phyloP scores from a whole-genome alignment of 768 basidiomycete species.

The Exidia glandulosa region DNA sequence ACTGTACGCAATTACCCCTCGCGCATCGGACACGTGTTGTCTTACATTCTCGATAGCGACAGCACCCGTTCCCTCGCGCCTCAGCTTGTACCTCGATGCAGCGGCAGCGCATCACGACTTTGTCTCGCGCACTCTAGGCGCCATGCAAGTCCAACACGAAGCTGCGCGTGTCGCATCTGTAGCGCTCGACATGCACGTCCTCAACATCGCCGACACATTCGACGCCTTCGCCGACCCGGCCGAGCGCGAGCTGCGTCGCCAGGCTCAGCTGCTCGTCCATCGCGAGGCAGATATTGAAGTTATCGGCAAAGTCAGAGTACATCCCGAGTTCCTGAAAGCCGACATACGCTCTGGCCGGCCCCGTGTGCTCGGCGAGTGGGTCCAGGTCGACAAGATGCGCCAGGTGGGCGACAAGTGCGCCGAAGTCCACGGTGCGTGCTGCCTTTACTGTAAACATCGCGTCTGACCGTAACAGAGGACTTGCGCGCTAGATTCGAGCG shows the following conservation, averaged over 20 bases:
- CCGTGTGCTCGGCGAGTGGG: conserved; percentile 71
- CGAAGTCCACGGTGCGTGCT: conserved; percentile 53
- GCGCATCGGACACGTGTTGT: background rate
- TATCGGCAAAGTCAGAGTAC: conserved; percentile 53
- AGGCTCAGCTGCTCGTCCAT: conserved; percentile 48
- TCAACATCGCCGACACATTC: conserved; percentile 60
- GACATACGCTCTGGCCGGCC: conserved; percentile 59
- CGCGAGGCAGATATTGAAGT: conserved; percentile 65
- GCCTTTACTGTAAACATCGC: background rate
- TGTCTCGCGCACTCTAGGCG: conserved; percentile 37
- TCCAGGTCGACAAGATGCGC: conserved; percentile 66
- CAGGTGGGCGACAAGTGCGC: conserved; percentile 65
- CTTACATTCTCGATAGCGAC: background rate
- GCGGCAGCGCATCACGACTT: conserved; percentile 56
- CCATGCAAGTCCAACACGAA: conserved; percentile 55
- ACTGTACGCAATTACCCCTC: conserved; percentile 37
- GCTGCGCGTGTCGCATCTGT: conserved; percentile 63
- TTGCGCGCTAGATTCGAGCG: conserved; percentile 42
- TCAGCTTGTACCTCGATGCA: conserved; percentile 44
- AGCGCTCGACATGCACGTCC: conserved; percentile 60
- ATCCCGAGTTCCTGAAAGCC: conserved; percentile 66
- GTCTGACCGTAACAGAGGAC: conserved; percentile 36
- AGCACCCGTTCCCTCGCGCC: conserved; percentile 38
- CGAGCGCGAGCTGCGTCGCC: conserved; percentile 55
- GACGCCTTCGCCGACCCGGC: conserved; percentile 47